A percentile compares a stretch with the other conserved stretches of the same genome.
Evolutionary conservation across 2,329 filamentous ascomycete genomes (phyloP).

Genomic region (Pyricularia grisea): DNA sequence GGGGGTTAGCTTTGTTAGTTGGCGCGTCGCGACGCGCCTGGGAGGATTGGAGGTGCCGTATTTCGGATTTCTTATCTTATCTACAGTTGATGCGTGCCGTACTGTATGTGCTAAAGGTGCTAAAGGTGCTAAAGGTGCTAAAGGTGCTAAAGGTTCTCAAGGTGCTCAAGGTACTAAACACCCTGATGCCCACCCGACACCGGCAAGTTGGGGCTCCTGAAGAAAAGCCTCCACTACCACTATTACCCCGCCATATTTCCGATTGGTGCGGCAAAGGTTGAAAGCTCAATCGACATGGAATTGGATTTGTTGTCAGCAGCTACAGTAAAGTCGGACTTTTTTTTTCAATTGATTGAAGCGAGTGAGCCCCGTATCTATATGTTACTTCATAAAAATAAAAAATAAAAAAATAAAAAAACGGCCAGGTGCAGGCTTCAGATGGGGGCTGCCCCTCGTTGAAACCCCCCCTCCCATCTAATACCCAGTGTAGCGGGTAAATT

Average conservation of each 20-base stretch:
- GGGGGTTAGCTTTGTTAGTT: background rate
- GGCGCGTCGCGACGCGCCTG: background rate
- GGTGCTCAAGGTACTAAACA: too few relatives aligned
- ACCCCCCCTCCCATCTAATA: background rate
- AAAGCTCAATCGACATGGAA: background rate
- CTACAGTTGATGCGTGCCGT: background rate
- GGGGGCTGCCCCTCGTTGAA: background rate
- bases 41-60: background rate
- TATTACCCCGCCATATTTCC: background rate
- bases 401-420: too few relatives aligned
- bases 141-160: too few relatives aligned
- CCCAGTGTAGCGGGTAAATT: background rate
- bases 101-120: too few relatives aligned
- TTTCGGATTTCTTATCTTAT: background rate
- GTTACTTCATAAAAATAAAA: background rate
- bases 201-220: background rate
- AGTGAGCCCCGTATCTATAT: background rate
- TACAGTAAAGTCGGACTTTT: background rate
- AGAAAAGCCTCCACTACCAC: background rate
- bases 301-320: background rate
- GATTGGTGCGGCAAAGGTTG: background rate
- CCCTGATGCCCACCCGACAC: background rate
- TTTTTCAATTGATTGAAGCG: background rate
- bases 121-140: too few relatives aligned
- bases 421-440: background rate